Percentiles rank a stretch among this genome's conserved stretches.
These are phyloP conservation scores for Annulohypoxylon stygium DNA, from an alignment of 495 filamentous ascomycete genomes.

Conservation along the genomic window DNA sequence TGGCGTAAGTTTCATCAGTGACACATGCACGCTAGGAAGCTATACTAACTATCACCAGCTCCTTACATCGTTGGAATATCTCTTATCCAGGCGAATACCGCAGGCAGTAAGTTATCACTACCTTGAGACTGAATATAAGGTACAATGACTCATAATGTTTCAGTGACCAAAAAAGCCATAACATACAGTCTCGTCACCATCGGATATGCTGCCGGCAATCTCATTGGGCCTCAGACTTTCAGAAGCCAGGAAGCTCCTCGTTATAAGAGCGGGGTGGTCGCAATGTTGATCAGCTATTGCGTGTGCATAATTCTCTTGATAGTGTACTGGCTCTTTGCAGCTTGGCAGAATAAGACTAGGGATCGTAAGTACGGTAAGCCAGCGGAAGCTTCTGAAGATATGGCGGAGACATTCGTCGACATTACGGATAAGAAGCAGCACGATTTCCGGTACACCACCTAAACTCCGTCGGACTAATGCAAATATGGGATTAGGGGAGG, in stretches of 20 bases:
- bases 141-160: constrained; percentile 5
- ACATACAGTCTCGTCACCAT: constrained; percentile 62
- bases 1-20: constrained; percentile 50
- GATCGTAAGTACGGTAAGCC: constrained; percentile 44
- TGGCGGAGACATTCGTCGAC: constrained; percentile 48
- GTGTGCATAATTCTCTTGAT: constrained; percentile 48
- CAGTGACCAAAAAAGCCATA: constrained; percentile 64
- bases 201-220: constrained; percentile 67
- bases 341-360: constrained; percentile 43
- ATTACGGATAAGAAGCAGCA: constrained; percentile 51
- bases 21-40: too few relatives aligned
- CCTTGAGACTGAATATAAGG: neutral
- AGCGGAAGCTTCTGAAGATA: constrained; percentile 28
- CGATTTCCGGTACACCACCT: constrained; percentile 52
- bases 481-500: neutral
- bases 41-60: constrained; percentile 44
- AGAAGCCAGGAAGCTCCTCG: constrained; percentile 62
- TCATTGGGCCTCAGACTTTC: constrained; percentile 67
- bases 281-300: constrained; percentile 53
- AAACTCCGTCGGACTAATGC: neutral
- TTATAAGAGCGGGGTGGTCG: constrained; percentile 53
- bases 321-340: constrained; percentile 49
- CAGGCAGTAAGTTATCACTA: constrained; percentile 46
- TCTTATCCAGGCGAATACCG: constrained; percentile 58
- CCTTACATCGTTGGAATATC: constrained; percentile 57